Percentiles rank a stretch among this genome's conserved stretches.
Evolutionary conservation across 2,329 filamentous ascomycete species (phyloP).

Genomic region (Cladosporium velox): DNA sequence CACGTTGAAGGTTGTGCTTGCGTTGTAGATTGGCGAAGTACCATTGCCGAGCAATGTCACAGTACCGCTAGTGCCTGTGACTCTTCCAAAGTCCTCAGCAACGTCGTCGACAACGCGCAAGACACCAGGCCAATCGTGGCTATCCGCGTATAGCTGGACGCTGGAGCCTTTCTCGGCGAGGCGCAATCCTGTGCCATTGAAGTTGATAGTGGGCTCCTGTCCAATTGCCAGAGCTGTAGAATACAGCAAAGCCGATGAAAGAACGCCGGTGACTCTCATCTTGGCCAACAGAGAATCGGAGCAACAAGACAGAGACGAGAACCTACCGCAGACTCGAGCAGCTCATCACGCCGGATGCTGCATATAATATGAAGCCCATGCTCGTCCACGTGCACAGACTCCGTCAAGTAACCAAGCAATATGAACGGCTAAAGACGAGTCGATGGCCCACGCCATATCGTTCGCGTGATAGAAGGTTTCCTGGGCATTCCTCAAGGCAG

Average conservation of each 20-base stretch:
- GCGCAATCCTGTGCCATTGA: conserved; percentile 43
- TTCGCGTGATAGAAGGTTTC: background rate
- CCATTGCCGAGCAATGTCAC: conserved; percentile 45
- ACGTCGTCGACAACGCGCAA: conserved; percentile 68
- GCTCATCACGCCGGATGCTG: background rate
- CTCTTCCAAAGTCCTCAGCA: conserved; percentile 68
- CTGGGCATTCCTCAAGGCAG: background rate
- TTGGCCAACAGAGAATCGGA: conserved; percentile 33
- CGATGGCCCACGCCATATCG: conserved; percentile 31
- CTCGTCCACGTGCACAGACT: conserved; percentile 1
- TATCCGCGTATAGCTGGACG: conserved; percentile 58
- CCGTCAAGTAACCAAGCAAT: background rate
- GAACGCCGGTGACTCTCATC: conserved; percentile 20
- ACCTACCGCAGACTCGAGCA: conserved; percentile 8
- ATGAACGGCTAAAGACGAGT: conserved; percentile 60
- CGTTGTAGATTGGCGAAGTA: conserved; percentile 43
- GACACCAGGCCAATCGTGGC: conserved; percentile 67
- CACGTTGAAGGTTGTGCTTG: conserved; percentile 46
- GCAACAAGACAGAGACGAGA: background rate
- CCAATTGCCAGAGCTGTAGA: conserved; percentile 44
- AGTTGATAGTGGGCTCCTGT: conserved; percentile 53
- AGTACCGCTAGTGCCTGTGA: conserved; percentile 66
- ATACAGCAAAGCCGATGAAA: conserved; percentile 3
- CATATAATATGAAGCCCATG: background rate
- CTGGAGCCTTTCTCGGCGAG: conserved; percentile 33